Conservation (phyloP, 345 rosid genomes). For the Eucalyptus regnans region DNA sequence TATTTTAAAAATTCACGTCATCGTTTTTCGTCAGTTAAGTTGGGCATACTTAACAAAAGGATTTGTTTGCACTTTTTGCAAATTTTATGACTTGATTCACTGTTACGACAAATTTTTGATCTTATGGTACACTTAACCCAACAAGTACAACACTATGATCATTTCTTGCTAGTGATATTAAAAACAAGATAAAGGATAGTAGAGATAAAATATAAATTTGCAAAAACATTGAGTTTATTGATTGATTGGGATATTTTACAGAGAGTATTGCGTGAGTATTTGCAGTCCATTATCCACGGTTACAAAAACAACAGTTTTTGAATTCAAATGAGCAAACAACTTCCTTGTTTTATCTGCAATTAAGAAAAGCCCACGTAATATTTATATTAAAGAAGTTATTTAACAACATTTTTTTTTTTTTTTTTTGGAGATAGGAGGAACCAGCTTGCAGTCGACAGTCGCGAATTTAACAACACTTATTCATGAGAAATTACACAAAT, state of each 20-base stretch:
- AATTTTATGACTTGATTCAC: neutral
- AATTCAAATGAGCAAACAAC: neutral
- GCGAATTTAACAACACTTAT: neutral
- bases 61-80: neutral
- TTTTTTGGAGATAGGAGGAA: no score
- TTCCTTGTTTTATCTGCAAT: neutral
- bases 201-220: neutral
- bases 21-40: fast-evolving
- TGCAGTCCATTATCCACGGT: neutral
- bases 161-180: neutral
- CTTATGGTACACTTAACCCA: neutral
- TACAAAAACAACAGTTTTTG: neutral
- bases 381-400: neutral
- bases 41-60: fast-evolving
- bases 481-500: neutral
- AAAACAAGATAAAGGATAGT: neutral
- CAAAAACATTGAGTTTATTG: neutral
- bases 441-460: no score
- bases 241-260: neutral
- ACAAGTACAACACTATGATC: neutral
- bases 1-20: fast-evolving
- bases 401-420: neutral
- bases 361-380: neutral
- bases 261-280: neutral
- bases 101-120: neutral